Evolutionary conservation across 106 monocot genomes (phyloP), one percentile per base, ranked within the genome.

Genomic region (Acanthochlamys bracteata): DNA sequence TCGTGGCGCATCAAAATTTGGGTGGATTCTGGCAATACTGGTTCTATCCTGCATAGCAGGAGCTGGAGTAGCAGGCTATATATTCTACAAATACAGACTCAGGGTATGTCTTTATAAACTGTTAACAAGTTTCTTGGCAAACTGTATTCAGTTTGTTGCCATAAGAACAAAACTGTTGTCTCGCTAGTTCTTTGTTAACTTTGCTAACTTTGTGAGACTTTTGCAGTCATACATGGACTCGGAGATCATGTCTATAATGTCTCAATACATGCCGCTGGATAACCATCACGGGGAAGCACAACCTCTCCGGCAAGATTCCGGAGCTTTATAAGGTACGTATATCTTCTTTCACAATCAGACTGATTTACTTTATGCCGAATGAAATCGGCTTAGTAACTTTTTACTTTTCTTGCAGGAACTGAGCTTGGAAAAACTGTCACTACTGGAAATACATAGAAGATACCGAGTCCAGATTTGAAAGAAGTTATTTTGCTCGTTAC

Each of bases 71-170:
- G 87, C 76, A 49, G 95, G 84, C 23, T 96, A 90, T 64, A 53
- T 91, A 53, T 90, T 96, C 87, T 96, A 91, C 78, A 90, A 90
- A 69, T 91, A 88, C 82, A 88, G 90, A 69, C 82, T 96, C 49
- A 63, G 95, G 84, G 95, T 96, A 83, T 60, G 80, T 74, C 53
- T 58, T 41, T 16, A 19, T 58, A 42, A 16, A 13, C n/a, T 51
- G 10, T 51, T 15, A 9, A 51, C 45, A 46, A n/a, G n/a, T n/a
- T n/a, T n/a, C n/a, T n/a, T n/a, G n/a, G n/a, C n/a, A n/a, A n/a
- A n/a, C n/a, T n/a, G n/a, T n/a, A n/a, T n/a, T 33, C 33, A 33
- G n/a, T 33, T 6, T 33, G 33, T 33, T 33, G 33, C 6, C 33
- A 1, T 6, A 6, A 6, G 33, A 33, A 33, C 33, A 33, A 33